These are phyloP conservation scores for Penicillium cinerascens DNA, from an alignment of 495 filamentous ascomycete species.

Conservation along the genomic window DNA sequence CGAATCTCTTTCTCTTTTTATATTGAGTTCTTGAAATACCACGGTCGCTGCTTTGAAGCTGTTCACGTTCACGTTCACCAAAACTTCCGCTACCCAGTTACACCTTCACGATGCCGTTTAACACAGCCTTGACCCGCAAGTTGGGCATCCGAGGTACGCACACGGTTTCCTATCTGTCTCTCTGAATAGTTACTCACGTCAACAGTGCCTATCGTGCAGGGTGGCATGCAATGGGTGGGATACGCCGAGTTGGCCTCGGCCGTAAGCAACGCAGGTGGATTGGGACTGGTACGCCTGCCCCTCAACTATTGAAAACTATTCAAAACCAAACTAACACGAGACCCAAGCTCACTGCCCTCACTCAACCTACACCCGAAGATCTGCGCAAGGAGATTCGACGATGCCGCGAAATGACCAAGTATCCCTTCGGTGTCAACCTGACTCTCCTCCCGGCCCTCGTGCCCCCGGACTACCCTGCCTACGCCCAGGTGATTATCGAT, in stretches of 20 bases:
- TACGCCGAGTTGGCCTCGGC: conserved; percentile 91
- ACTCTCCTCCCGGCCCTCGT: conserved; percentile 88
- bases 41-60: neutral
- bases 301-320: neutral
- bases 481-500: conserved; percentile 89
- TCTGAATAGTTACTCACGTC: conserved; percentile 8
- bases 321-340: conserved; percentile 6
- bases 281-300: conserved; percentile 65
- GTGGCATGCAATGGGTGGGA: conserved; percentile 91
- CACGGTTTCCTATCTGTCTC: neutral
- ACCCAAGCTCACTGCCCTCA: conserved; percentile 75
- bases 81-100: neutral
- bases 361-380: conserved; percentile 88
- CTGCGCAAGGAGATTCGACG: conserved; percentile 88
- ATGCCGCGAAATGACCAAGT: conserved; percentile 78
- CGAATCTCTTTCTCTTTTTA: neutral
- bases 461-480: conserved; percentile 88
- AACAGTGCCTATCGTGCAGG: conserved; percentile 92
- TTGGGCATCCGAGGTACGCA: conserved; percentile 82
- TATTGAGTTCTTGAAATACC: neutral
- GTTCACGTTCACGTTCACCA: neutral
- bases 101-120: conserved; percentile 74
- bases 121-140: conserved; percentile 81
- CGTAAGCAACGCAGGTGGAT: conserved; percentile 90
- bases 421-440: conserved; percentile 94